Evolutionary conservation across 371 early-diverging fungal species (phyloP).

Genomic region (Saksenaea vasiformis): DNA sequence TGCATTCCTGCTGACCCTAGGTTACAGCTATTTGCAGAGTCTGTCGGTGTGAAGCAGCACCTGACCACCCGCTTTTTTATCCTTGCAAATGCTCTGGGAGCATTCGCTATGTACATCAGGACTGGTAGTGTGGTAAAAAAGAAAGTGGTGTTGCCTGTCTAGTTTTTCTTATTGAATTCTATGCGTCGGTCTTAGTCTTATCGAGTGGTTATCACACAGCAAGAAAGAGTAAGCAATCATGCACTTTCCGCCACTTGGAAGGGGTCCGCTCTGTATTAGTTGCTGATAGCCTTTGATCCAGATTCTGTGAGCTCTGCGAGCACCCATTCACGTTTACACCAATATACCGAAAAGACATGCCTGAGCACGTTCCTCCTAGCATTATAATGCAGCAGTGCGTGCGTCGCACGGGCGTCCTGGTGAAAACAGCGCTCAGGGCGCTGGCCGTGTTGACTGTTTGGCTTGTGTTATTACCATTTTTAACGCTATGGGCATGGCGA

Average conservation of each 20-base stretch:
- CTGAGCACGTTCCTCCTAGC: slow-evolving; percentile 58
- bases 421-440: slow-evolving; percentile 34
- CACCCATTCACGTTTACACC: slow-evolving; percentile 81
- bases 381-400: slow-evolving; percentile 55
- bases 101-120: slow-evolving; percentile 77
- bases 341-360: slow-evolving; percentile 72
- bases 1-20: not conserved
- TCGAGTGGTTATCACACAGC: slow-evolving; percentile 84
- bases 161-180: not conserved
- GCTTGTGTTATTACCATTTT: slow-evolving; percentile 77
- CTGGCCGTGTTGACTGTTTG: slow-evolving; percentile 68
- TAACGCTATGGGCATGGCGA: slow-evolving; percentile 79
- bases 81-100: slow-evolving; percentile 82
- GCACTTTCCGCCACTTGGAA: not conserved
- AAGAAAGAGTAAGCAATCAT: slow-evolving; percentile 63
- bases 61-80: slow-evolving; percentile 68
- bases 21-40: slow-evolving; percentile 67
- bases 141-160: not conserved
- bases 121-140: slow-evolving; percentile 38
- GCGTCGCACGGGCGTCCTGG: slow-evolving; percentile 34
- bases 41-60: slow-evolving; percentile 67
- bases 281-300: slow-evolving; percentile 17
- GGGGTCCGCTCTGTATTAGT: not conserved
- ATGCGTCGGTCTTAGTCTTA: slow-evolving; percentile 49
- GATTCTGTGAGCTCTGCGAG: slow-evolving; percentile 89